Base-by-base conservation (phyloP, 805 yeast species). In the Candida glaebosa region DNA sequence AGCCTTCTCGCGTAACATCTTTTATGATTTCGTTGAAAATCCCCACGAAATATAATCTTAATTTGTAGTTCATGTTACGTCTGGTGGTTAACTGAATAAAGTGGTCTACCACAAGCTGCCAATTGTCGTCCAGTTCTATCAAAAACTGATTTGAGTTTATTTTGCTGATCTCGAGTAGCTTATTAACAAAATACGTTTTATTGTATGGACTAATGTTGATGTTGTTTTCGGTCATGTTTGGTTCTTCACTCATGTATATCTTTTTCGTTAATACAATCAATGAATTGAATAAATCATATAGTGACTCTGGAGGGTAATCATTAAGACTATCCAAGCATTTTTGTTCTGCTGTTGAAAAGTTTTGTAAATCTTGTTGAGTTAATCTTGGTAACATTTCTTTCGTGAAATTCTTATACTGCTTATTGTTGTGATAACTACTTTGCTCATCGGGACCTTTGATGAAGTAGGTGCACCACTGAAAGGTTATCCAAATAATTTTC, bases 401-500 rank as follows among this genome's bases (percentile, higher is more conserved):
- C 5, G 48, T 41, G 16, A 41, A 18, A 3, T 17, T 22, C 15
- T 53, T 56, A 33, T 46, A 46, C 5, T 47, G 49, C 31, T 56
- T 58, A 61, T 56, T 15, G 76, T 78, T 22, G 60, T 47, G 32
- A 41, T 38, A 39, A 9, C 58, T 60, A 47, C 60, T 57, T 39
- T 44, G 56, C 40, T 63, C 64, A 37, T 69, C 72, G 0, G 69
- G 64, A 0, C 91, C 91, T 53, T 80, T 71, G n/a, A 84, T 51
- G 49, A 68, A 84, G 52, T 81, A 85, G 42, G 84, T 81, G 37
- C 83, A 71, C 95, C 95, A 86, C 59, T 85, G 95, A 42, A 88
- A 68, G 0, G 95, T 76, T 3, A 77, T 71, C 69, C 69, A 69
- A 16, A 69, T 56, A 20, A 66, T 71, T 9, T 63, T 60, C 98